Evolutionary conservation across 2,329 filamentous ascomycete species (phyloP).

Genomic region (Calonectria hawksworthii): DNA sequence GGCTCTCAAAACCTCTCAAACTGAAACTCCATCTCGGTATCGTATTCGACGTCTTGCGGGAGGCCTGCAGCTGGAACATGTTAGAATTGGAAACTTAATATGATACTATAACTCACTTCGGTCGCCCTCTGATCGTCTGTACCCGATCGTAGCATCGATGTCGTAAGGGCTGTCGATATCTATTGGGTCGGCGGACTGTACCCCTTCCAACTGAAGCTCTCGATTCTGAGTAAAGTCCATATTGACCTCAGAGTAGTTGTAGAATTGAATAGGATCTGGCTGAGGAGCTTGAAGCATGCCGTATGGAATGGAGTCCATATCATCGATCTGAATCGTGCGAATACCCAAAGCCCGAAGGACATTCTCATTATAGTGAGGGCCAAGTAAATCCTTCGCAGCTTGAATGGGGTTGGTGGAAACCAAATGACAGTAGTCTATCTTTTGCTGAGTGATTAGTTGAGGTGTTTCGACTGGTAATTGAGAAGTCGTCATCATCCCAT

Average conservation of each 20-base stretch:
- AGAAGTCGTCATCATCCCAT: conserved; percentile 45
- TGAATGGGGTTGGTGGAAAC: conserved; percentile 27
- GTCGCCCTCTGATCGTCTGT: neutral
- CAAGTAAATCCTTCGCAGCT: conserved; percentile 40
- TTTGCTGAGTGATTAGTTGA: conserved; percentile 32
- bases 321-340: neutral
- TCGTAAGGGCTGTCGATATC: conserved; percentile 13
- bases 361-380: conserved; percentile 22
- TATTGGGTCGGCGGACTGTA: neutral
- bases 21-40: neutral
- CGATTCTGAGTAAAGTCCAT: neutral
- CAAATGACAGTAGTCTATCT: conserved; percentile 36
- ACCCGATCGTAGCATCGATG: neutral
- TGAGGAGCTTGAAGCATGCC: neutral
- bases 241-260: neutral
- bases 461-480: conserved; percentile 4
- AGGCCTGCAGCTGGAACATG: neutral
- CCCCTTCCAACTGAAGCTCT: neutral
- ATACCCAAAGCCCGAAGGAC: neutral
- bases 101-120: neutral
- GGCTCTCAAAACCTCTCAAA: neutral
- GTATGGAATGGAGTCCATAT: neutral
- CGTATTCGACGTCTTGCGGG: neutral
- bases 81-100: neutral
- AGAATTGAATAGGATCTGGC: conserved; percentile 1